Evolutionary conservation across 352 stramenopile species (phyloP), one percentile per base, ranked within the genome.

Genomic region (Phytophthora capsici): DNA sequence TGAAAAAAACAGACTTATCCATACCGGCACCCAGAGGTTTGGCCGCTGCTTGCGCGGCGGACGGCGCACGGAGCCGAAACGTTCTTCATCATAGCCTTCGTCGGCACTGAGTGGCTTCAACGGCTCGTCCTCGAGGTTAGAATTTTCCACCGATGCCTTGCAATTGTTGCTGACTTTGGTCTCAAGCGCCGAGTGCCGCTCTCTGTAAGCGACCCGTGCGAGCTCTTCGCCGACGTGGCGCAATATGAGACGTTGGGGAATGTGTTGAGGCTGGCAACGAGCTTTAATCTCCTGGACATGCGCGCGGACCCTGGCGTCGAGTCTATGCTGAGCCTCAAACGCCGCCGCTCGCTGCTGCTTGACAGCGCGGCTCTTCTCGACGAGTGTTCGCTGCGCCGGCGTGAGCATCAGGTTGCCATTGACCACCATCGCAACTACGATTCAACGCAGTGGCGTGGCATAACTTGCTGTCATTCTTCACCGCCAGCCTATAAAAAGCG

Each of bases 171-270:
- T 60, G 19, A 3, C 19, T 12, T 41, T 50, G 28, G 17, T 12
- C 22, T 30, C 34, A 28, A 45, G 19, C 14, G 40, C 25, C 6
- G 40, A 32, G 19, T 19, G 44, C 6, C 40, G 52, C 45, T 80
- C 53, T 37, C 63, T 57, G 30, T 78, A 65, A 14, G 78, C 78
- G 14, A 90, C 64, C 10, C 71, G 75, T 23, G 77, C 82, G 6
- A 90, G 74, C 59, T 86, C 68, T 62, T 87, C 77, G 22, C 79
- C 82, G 16, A 90, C 79, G 41, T 90, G 82, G 10, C 82, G 79
- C 54, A 90, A 76, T 49, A 88, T 80, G 26, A 90, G 70, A 9
- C 71, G 73, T 28, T 72, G 78, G 32, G 65, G 49, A 0, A 65
- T 13, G 23, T 64, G 43, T 8, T 64, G 64, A 37, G 53, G 23